Conservation (phyloP, 2,329 filamentous ascomycete species). For the Colletotrichum paranaense region DNA sequence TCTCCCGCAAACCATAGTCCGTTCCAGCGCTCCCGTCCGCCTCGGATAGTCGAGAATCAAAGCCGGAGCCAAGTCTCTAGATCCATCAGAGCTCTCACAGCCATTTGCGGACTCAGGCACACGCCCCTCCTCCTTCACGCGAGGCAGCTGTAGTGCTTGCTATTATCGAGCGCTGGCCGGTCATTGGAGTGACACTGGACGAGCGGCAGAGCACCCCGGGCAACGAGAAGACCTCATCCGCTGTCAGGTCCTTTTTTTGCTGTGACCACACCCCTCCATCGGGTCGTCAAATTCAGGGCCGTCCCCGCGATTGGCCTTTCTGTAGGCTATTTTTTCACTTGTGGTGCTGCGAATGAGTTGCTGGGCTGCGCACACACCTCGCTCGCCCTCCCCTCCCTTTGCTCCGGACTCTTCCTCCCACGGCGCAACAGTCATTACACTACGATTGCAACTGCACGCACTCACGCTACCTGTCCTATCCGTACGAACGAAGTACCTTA, state of each 20-base stretch:
- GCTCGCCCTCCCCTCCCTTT: slow-evolving; percentile 9
- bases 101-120: slow-evolving; percentile 13
- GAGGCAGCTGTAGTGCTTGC: not conserved
- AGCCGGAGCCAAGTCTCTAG: not conserved
- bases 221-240: slow-evolving; percentile 32
- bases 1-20: not conserved
- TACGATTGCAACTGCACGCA: not conserved
- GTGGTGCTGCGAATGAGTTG: not conserved
- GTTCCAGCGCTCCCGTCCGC: slow-evolving; percentile 11
- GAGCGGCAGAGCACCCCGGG: slow-evolving; percentile 31
- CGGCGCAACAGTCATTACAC: not conserved
- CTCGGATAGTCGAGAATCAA: not conserved
- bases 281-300: not conserved
- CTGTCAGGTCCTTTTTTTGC: slow-evolving; percentile 28
- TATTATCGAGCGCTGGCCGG: slow-evolving; percentile 9
- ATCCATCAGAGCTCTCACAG: not conserved
- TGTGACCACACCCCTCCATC: slow-evolving; percentile 29
- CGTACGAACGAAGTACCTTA: not conserved
- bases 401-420: slow-evolving; percentile 18
- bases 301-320: slow-evolving; percentile 19
- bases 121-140: not conserved
- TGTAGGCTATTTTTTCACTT: not conserved
- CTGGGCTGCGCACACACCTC: slow-evolving; percentile 31
- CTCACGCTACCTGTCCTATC: not conserved
- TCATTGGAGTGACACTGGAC: slow-evolving; percentile 32